Percentiles rank a stretch among this genome's conserved stretches.
Evolutionary conservation across 495 filamentous ascomycete species (phyloP).

Genomic region (Thermothielavioides terrestris): DNA sequence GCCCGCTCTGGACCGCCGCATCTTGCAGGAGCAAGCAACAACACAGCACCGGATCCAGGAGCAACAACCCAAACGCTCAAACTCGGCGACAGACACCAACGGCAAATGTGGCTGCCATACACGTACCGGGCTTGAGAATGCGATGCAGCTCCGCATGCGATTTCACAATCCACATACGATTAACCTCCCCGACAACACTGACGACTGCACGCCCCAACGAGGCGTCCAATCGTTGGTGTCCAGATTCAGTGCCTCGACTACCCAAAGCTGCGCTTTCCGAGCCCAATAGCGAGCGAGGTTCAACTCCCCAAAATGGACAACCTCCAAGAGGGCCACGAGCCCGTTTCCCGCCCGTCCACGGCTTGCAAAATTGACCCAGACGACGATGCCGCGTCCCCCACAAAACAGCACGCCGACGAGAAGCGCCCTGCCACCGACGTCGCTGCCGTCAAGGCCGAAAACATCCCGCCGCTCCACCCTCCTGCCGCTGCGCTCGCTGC

Average conservation of each 20-base stretch:
- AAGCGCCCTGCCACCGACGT: conserved; percentile 10
- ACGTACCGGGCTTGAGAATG: too few relatives aligned
- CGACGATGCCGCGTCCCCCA: not conserved
- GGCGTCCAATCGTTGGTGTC: not conserved
- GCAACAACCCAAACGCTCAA: too few relatives aligned
- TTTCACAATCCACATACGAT: too few relatives aligned
- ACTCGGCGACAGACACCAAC: too few relatives aligned
- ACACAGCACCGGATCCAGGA: not conserved
- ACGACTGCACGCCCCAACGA: not conserved
- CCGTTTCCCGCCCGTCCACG: conserved; percentile 18
- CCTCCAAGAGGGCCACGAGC: conserved; percentile 11
- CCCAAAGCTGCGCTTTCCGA: not conserved
- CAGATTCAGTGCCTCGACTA: not conserved
- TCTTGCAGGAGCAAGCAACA: too few relatives aligned
- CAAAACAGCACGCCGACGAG: conserved; percentile 7
- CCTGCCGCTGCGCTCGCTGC: conserved; percentile 12
- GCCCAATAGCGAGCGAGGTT: too few relatives aligned
- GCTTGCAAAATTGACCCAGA: conserved; percentile 10
- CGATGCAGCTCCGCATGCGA: too few relatives aligned
- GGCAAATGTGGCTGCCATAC: too few relatives aligned
- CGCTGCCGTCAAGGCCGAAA: conserved; percentile 14
- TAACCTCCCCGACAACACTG: too few relatives aligned
- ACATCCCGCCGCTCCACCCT: conserved; percentile 20
- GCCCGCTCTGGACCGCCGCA: not conserved
- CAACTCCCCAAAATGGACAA: conserved; percentile 11